Conservation (phyloP, 2,329 filamentous ascomycete genomes). For the Eutypella sp. region DNA sequence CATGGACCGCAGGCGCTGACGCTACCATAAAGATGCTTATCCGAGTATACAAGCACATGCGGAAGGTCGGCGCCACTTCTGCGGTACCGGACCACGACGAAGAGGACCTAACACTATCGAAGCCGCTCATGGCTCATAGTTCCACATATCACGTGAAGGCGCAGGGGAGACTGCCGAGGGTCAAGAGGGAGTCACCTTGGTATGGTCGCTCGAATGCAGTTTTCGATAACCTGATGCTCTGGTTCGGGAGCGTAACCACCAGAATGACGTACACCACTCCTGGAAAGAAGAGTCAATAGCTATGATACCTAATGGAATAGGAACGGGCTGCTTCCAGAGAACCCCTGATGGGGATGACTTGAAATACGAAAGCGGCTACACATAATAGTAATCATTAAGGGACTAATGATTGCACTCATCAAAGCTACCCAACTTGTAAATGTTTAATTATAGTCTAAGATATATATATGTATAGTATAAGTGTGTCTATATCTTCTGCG, state of each 20-base stretch:
- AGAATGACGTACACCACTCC: conserved; percentile 15
- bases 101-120: background rate
- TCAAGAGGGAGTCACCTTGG: conserved; percentile 18
- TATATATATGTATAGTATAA: no score
- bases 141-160: conserved; percentile 13
- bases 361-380: no score
- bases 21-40: background rate
- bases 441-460: no score
- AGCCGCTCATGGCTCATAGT: background rate
- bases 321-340: no score
- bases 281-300: conserved; percentile 13
- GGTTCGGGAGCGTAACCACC: conserved; percentile 20
- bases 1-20: background rate
- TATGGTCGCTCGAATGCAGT: conserved; percentile 16
- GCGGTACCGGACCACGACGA: background rate
- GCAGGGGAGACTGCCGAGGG: conserved; percentile 12
- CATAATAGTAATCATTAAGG: no score
- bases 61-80: background rate
- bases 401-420: no score
- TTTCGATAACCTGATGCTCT: conserved; percentile 16
- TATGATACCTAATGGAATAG: no score
- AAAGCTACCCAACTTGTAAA: no score
- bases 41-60: background rate
- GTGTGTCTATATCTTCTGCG: no score
- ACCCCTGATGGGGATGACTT: background rate